These are phyloP conservation scores for Acanthamoeba sp. DNA, from an alignment of 208 protist species.

Conservation along the genomic window DNA sequence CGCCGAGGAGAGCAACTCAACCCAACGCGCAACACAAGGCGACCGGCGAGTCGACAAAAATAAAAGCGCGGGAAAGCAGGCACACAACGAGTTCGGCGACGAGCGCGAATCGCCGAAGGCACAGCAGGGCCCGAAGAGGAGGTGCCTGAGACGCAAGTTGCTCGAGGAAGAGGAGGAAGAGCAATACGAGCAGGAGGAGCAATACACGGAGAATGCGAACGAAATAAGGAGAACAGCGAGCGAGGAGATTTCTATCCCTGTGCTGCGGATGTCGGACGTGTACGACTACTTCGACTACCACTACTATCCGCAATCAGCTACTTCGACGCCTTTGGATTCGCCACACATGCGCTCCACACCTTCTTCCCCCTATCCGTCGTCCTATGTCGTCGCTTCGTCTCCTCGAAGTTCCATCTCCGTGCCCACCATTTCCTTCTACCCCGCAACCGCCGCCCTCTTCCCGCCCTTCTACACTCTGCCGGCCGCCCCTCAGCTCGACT, in stretches of 20 bases:
- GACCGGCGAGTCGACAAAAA: neutral
- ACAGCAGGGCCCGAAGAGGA: neutral
- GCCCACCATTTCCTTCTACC: neutral
- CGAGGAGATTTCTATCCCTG: neutral
- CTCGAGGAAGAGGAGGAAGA: neutral
- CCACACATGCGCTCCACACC: neutral
- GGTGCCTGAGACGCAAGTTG: no score
- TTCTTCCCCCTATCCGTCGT: neutral
- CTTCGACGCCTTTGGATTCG: neutral
- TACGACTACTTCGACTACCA: conserved; percentile 43
- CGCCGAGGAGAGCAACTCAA: neutral
- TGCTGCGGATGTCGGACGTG: neutral
- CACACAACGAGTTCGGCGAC: no score
- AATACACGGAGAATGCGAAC: neutral
- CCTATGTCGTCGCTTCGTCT: neutral
- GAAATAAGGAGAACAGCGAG: neutral
- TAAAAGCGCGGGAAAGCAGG: neutral
- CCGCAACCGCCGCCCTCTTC: neutral
- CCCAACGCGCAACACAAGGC: neutral
- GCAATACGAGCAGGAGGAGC: no score
- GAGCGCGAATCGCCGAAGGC: no score
- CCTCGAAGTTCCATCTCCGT: neutral
- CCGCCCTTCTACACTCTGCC: neutral
- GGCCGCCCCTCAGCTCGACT: neutral
- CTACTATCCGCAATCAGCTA: neutral